These are phyloP conservation scores for Lodderomyces theae DNA, from an alignment of 1,139 yeast genomes.

Conservation along the genomic window DNA sequence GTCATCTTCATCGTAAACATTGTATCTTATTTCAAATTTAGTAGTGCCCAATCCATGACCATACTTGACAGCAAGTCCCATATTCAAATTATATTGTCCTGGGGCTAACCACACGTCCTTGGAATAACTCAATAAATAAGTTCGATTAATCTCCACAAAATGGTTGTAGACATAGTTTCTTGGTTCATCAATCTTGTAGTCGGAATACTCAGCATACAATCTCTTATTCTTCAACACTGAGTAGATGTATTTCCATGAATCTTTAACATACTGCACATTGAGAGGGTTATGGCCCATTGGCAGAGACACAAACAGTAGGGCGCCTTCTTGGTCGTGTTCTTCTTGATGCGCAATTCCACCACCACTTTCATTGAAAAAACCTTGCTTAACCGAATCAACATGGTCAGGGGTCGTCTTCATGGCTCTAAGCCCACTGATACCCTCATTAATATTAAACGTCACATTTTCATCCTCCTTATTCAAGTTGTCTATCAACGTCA, in stretches of 20 bases:
- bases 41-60: slow-evolving; percentile 62
- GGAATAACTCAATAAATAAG: slow-evolving; percentile 49
- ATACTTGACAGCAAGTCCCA: slow-evolving; percentile 52
- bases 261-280: slow-evolving; percentile 34
- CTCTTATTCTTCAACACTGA: slow-evolving; percentile 50
- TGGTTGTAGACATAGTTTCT: slow-evolving; percentile 44
- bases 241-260: slow-evolving; percentile 57
- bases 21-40: slow-evolving; percentile 45
- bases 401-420: neutral
- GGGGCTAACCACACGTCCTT: slow-evolving; percentile 49
- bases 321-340: neutral
- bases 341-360: neutral
- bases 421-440: neutral
- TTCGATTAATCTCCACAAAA: slow-evolving; percentile 45
- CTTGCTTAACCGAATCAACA: neutral
- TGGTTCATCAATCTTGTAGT: slow-evolving; percentile 52
- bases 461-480: slow-evolving; percentile 3
- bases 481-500: slow-evolving; percentile 19
- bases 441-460: neutral
- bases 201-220: slow-evolving; percentile 51
- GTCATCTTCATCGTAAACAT: slow-evolving; percentile 19
- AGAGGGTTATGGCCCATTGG: slow-evolving; percentile 21
- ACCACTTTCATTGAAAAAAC: neutral
- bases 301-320: neutral
- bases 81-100: slow-evolving; percentile 50